A percentile compares a stretch with the other conserved stretches of the same genome.
Conservation (phyloP, 306 rosid species). For the Boehmeria nivea region DNA sequence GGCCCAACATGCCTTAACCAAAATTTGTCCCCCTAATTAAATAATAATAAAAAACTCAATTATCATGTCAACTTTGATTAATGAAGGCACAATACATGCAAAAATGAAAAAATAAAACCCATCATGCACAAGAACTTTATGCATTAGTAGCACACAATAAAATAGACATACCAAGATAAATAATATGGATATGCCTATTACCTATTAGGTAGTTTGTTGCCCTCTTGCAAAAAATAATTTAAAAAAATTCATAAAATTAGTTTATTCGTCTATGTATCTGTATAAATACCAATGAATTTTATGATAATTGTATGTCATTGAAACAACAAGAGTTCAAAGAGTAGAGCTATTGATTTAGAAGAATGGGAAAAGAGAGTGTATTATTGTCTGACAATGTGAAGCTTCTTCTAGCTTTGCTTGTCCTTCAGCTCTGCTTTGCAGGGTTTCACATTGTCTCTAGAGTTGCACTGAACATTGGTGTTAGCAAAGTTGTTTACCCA, state of each 20-base stretch:
- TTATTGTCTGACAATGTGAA: constrained; percentile 40
- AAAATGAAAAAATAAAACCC: background rate
- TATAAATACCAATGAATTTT: constrained; percentile 4
- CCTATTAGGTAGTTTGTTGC: constrained; percentile 10
- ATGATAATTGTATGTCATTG: background rate
- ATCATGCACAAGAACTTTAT: constrained; percentile 4
- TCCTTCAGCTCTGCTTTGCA: constrained; percentile 60
- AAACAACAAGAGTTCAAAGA: constrained; percentile 1
- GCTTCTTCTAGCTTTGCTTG: constrained; percentile 48
- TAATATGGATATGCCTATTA: no score
- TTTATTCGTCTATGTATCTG: background rate
- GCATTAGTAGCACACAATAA: background rate
- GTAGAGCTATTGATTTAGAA: background rate
- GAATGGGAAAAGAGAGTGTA: constrained; percentile 33
- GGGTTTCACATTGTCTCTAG: constrained; percentile 74
- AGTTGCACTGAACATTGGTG: constrained; percentile 69
- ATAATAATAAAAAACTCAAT: constrained; percentile 9
- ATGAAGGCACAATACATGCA: constrained; percentile 7
- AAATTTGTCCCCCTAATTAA: constrained; percentile 43
- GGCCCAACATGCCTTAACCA: constrained; percentile 52
- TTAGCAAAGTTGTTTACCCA: constrained; percentile 61
- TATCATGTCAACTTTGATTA: constrained; percentile 40
- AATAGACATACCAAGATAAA: no score
- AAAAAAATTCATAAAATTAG: no score
- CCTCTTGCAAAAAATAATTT: constrained; percentile 20